phyloP scores from a whole-genome alignment of 345 rosid species.

The Eucalyptus tenuipes region DNA sequence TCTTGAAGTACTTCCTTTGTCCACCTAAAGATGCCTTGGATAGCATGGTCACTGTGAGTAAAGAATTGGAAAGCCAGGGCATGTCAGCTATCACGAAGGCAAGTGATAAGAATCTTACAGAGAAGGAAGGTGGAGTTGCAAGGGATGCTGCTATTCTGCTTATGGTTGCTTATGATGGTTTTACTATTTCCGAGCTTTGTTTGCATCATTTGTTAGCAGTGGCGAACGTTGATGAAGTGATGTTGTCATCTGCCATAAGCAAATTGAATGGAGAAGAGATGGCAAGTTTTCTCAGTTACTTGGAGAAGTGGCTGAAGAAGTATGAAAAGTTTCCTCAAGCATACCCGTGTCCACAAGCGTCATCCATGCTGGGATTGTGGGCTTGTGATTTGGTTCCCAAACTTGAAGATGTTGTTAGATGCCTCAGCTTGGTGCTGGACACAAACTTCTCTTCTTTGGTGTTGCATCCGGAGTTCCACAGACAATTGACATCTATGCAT shows the following conservation, averaged over 20 bases:
- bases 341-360: slow-evolving; percentile 59
- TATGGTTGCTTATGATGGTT: slow-evolving; percentile 80
- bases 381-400: slow-evolving; percentile 76
- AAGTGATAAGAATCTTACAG: slow-evolving; percentile 10
- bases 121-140: slow-evolving; percentile 25
- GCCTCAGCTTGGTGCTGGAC: slow-evolving; percentile 55
- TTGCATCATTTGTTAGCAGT: slow-evolving; percentile 65
- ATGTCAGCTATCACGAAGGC: slow-evolving; percentile 41
- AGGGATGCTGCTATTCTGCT: slow-evolving; percentile 68
- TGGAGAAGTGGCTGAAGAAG: slow-evolving; percentile 77
- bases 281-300: slow-evolving; percentile 40
- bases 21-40: slow-evolving; percentile 49
- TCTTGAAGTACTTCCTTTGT: slow-evolving; percentile 68
- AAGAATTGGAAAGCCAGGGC: slow-evolving; percentile 68
- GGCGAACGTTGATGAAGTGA: slow-evolving; percentile 39
- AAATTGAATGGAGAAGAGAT: slow-evolving; percentile 62
- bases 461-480: slow-evolving; percentile 50
- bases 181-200: slow-evolving; percentile 58
- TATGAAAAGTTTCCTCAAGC: slow-evolving; percentile 72
- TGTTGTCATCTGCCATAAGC: slow-evolving; percentile 43
- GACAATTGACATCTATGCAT: slow-evolving; percentile 50
- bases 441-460: slow-evolving; percentile 66
- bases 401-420: slow-evolving; percentile 51
- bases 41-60: slow-evolving; percentile 46
- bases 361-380: slow-evolving; percentile 30